phyloP scores from a whole-genome alignment of 805 yeast species.

The Metschnikowia matae region DNA sequence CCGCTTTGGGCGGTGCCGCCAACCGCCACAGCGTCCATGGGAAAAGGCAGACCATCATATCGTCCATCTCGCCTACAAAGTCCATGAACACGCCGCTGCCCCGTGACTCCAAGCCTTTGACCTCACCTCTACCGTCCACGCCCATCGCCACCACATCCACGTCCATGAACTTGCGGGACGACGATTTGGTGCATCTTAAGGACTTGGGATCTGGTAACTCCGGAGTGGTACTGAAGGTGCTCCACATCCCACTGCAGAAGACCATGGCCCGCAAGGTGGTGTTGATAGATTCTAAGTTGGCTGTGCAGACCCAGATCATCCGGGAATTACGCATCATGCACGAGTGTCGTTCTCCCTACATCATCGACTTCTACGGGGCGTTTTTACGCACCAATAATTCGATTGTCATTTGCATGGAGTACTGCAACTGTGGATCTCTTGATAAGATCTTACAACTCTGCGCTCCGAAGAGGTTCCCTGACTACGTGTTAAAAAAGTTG shows the following conservation, averaged over 20 bases:
- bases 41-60: constrained; percentile 40
- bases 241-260: constrained; percentile 83
- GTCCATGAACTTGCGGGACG: constrained; percentile 31
- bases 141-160: constrained; percentile 34
- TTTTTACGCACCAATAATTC: constrained; percentile 60
- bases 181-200: constrained; percentile 70
- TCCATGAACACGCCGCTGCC: constrained; percentile 7
- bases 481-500: constrained; percentile 65
- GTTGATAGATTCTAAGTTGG: constrained; percentile 76
- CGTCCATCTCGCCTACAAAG: constrained; percentile 41
- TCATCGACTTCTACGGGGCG: constrained; percentile 90
- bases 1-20: constrained; percentile 5
- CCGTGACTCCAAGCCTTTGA: background rate
- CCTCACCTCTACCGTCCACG: constrained; percentile 18
- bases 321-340: constrained; percentile 88
- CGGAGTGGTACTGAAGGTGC: constrained; percentile 84
- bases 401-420: constrained; percentile 91
- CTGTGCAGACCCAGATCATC: constrained; percentile 76
- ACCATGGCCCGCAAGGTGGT: constrained; percentile 89
- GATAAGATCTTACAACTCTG: constrained; percentile 69
- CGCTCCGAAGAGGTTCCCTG: constrained; percentile 41
- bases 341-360: constrained; percentile 79
- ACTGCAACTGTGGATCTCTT: constrained; percentile 89
- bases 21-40: constrained; percentile 1
- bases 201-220: constrained; percentile 91